Evolutionary conservation across 75 land plant species (phyloP).

Genomic region (Sequoia sempervirens): DNA sequence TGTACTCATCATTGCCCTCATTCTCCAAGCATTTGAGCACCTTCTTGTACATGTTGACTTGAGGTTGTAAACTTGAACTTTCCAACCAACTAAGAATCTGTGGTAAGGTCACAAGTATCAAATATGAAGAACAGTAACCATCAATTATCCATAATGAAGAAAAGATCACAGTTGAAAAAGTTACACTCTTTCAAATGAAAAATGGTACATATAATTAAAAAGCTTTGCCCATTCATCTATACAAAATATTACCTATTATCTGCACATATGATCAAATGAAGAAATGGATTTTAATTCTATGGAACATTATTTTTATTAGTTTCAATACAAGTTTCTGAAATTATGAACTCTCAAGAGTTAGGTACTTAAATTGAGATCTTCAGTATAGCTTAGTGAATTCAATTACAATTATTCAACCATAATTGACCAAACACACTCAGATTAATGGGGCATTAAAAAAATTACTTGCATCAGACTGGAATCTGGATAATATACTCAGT

Average conservation of each 20-base stretch:
- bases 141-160: background rate
- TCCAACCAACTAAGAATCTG: conserved; percentile 72
- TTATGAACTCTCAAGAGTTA: background rate
- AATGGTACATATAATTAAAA: background rate
- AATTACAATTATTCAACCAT: background rate
- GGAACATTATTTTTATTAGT: background rate
- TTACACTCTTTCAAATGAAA: background rate
- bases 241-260: background rate
- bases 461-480: background rate
- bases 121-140: background rate
- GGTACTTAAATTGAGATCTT: background rate
- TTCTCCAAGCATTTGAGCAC: conserved; percentile 34
- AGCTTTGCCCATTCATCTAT: background rate
- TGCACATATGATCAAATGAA: background rate
- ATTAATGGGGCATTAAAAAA: background rate
- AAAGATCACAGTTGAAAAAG: background rate
- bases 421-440: background rate
- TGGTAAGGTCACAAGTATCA: background rate
- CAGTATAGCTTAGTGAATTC: background rate
- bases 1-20: conserved; percentile 26
- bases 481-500: background rate
- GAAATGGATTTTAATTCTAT: background rate
- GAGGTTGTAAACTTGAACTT: conserved; percentile 46
- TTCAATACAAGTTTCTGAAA: background rate
- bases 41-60: conserved; percentile 31